Percentiles rank a stretch among this genome's conserved stretches.
Evolutionary conservation across 2,329 filamentous ascomycete species (phyloP).

Genomic region (Colletotrichum sp.): DNA sequence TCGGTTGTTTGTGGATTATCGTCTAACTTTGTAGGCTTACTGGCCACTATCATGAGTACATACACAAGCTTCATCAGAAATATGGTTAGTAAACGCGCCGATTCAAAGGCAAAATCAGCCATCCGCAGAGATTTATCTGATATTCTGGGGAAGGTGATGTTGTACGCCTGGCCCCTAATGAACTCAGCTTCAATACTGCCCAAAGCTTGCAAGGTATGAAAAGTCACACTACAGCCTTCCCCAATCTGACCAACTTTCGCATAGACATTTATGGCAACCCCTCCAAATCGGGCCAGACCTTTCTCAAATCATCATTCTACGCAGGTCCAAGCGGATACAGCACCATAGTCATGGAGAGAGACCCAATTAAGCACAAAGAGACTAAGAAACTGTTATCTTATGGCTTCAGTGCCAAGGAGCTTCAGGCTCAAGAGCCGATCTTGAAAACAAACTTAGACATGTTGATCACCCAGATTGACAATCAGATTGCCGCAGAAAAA

Average conservation of each 20-base stretch:
- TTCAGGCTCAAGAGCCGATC: background rate
- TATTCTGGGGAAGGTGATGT: background rate
- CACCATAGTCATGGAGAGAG: background rate
- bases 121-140: background rate
- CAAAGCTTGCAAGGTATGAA: background rate
- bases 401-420: background rate
- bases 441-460: background rate
- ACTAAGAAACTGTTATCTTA: background rate
- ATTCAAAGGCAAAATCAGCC: background rate
- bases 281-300: background rate
- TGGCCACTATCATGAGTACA: background rate
- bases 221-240: background rate
- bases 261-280: background rate
- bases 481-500: background rate
- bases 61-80: background rate
- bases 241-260: background rate
- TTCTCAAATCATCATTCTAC: background rate
- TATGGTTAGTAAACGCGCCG: background rate
- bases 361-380: background rate
- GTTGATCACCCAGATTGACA: background rate
- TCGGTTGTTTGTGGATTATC: rapidly evolving
- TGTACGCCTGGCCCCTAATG: background rate
- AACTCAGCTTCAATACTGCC: background rate
- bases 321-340: background rate
- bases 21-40: background rate